Base-by-base conservation (phyloP, 2,329 filamentous ascomycete genomes). In the Penicillium sp. region DNA sequence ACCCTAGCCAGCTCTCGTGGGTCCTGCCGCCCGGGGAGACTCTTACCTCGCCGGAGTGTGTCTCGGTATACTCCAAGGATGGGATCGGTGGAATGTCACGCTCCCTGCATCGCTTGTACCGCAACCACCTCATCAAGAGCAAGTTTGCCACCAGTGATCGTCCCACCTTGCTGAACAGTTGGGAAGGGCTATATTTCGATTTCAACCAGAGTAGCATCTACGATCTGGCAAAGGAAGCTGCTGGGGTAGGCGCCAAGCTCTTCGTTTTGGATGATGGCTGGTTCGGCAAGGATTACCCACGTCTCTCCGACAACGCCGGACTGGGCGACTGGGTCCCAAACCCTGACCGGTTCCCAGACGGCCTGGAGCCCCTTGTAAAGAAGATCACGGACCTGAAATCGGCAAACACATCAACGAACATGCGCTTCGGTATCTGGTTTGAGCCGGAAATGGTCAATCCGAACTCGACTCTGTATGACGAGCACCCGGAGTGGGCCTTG, bases 371-470 rank as follows among this genome's bases (percentile, higher is more conserved):
- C 0, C 78, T 85, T 2, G 79, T 86, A 1, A 69, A 78, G 0
- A 74, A 78, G 5, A 75, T 87, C 34, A 83, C 78, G 5, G 71
- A 75, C 8, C 75, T 85, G 6, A 74, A 77, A 3, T 77, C 79
- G 0, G 69, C 76, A 2, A 79, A 81, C 31, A 76, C 80, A 0
- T 76, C 78, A 0, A 72, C 75, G 0, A 76, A 80, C 2, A 68
- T 88, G 45, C 76, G 79, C 13, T 88, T 88, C 60, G 85, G 85
- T 16, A 76, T 88, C 4, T 88, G 85, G 85, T 78, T 88, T 2
- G 86, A 88, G 66, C 85, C 85, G 0, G 85, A 88, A 62, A 88
- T 88, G 86, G 81, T 87, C 48, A 86, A 84, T 55, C 81, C 82
- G 1, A 82, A 84, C 51, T 87, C 85, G 0, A 79, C 76, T 2